Evolutionary conservation across 495 filamentous ascomycete genomes (phyloP), one percentile per base, ranked within the genome.

Genomic region (Saxispiralis lemnorum): DNA sequence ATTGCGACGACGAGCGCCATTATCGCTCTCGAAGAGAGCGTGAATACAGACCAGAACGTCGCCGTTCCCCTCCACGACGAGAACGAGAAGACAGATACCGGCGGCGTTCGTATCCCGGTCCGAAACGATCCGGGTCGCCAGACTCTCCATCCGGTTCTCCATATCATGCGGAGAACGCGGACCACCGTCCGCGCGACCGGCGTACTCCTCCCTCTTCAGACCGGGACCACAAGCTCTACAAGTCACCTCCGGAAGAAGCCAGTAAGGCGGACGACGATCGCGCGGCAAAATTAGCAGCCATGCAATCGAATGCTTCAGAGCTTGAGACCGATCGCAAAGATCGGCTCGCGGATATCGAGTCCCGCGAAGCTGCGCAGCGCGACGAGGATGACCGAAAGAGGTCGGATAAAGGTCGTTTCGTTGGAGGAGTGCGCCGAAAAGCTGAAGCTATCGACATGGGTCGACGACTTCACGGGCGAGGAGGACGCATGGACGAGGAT

Each of bases 261-360:
- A 3, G 19, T 9, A 43, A 44, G 37, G 35, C 17, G 49, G 57
- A 30, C 2, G 13, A 21, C 3, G 58, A 63, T 9, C 72, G 71
- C 2, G 72, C 70, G 7, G 64, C 69, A 15, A 88, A 81, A 54
- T 65, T 96, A 4, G 83, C 81, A 14, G 81, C 78, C 30, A 97
- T 97, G 89, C 82, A 85, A 54, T 69, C 72, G 18, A 83, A 82
- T 42, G 89, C 89, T n/a, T 66, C 67, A 2, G 72, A 80, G 11
- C 67, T 97, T 46, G 82, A 95, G 57, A 51, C 67, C 31, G 75
- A 80, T 38, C 81, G 89, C 15, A 73, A 75, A 38, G 69, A 71
- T 35, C 75, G 86, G 19, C 64, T 95, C 16, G 70, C 73, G 1
- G 71, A 76, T 4, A 67, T 46, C 28, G 46, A 45, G 9, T 39